Base-by-base conservation (phyloP, 202 grass and related monocot species). In the Alloteropsis angusta region DNA sequence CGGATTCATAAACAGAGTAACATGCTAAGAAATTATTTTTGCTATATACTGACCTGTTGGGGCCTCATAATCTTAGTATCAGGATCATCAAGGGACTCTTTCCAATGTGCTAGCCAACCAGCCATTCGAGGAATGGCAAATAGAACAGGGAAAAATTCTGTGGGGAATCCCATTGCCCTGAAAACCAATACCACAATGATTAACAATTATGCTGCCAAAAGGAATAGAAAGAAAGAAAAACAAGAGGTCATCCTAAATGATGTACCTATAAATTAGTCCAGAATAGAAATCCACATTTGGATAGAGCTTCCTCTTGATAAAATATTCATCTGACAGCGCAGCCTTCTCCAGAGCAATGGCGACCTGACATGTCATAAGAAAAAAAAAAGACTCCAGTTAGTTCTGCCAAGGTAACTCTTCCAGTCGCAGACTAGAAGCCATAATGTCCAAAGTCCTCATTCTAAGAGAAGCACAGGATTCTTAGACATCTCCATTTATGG, bases 61-160 rank as follows among this genome's bases (percentile, higher is more conserved):
- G 92, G 96, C 86, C 96, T 99, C 86, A 91, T 96, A 65, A 99
- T 99, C 82, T 99, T 99, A n/a, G 90, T 99, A 79, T 99, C 96
- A 1, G 88, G 82, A 80, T 99, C 96, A 87, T 99, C 90, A 23
- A 99, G 92, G 64, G 92, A 99, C 78, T 99, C 96, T 37, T 93
- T 91, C 96, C 96, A 99, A 64, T 99, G 92, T 17, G 91, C 84
- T 75, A 99, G 60, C 79, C 91, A 99, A 32, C 96, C 96, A 93
- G 92, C 92, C 96, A 99, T 99, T 41, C 96, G 82, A 53, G 94
- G 94, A 84, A 93, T 85, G 17, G 93, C 93, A 89, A 93, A 93
- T 42, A 97, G 56, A 53, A 97, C 93, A 6, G 93, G 77, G 75
- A 98, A 98, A 58, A 98, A 99, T 70, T 98, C 96, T 45, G 90